Evolutionary conservation across 2,329 filamentous ascomycete species (phyloP), one percentile per base, ranked within the genome.

Genomic region (Verticillium klebahnii): DNA sequence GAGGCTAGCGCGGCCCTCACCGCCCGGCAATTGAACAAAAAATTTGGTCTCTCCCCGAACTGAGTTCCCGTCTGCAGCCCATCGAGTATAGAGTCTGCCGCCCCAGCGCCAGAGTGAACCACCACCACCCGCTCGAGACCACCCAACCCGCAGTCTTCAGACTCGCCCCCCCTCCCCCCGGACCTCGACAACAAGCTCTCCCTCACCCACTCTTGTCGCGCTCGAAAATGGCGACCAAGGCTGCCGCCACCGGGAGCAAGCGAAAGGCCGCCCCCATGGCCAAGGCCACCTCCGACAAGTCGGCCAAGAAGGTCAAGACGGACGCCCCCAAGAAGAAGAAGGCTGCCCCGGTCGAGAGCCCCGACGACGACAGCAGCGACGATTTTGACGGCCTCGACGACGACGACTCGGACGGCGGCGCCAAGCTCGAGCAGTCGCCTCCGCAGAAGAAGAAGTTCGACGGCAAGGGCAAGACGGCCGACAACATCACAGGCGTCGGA

Each of bases 361-460:
- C 70, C 62, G 68, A 74, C 60, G 74, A 75, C 25, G 74, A 75
- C 25, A 75, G 77, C 63, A 74, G 78, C 36, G 69, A 70, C 60
- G 75, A 77, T 56, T 75, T 74, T 34, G 74, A 77, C 17, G 73
- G 73, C 57, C 70, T 71, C 39, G 73, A 79, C 58, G 75, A 73
- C 61, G 83, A 82, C 4, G 82, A 85, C 37, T 77, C 76, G 17
- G 84, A 84, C 11, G 82, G 85, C 63, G 83, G 83, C 8, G 83
- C 84, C 58, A 83, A 75, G 29, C 54, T 34, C 54, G 54, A 56
- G 31, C 71, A 76, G 61, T 69, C 67, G 55, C 6, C 63, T 29
- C 57, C 61, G 61, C 57, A 76, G 37, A 68, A 71, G n/a, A 77
- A 79, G 62, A 75, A 75, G 59, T 68, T 68, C 32, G 66, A 68